Conservation (phyloP, 179 eudicot genomes). For the Gypsophila paniculata region DNA sequence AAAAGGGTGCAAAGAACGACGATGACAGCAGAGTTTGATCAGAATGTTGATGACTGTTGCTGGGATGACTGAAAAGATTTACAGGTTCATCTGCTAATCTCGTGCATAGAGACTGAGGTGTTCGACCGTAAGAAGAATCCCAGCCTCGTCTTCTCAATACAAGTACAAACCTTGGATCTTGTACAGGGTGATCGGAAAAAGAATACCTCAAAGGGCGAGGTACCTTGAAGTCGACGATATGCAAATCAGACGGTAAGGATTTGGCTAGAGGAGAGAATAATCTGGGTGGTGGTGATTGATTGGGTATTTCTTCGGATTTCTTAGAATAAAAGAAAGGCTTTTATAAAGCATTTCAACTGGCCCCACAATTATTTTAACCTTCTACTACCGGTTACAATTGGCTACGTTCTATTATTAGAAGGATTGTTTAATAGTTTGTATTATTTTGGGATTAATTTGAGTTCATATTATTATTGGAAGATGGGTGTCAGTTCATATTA, state of each 20-base stretch:
- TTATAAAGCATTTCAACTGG: no score
- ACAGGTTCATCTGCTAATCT: constrained; percentile 62
- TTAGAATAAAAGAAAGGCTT: no score
- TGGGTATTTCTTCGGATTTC: constrained; percentile 53
- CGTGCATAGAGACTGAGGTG: constrained; percentile 60
- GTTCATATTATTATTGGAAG: no score
- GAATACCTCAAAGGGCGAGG: constrained; percentile 63
- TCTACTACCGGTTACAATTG: no score
- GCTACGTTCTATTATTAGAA: no score
- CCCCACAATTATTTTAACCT: no score
- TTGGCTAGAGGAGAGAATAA: constrained; percentile 68
- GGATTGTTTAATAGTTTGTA: no score
- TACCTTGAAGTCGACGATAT: constrained; percentile 80
- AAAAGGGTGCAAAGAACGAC: no score
- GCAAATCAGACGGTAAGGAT: constrained; percentile 86
- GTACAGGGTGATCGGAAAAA: constrained; percentile 48
- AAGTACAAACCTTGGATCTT: constrained; percentile 52
- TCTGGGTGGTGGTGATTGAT: constrained; percentile 63
- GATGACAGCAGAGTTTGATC: no score
- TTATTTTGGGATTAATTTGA: no score
- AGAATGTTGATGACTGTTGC: no score
- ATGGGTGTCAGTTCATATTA: no score
- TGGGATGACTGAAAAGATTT: constrained; percentile 53
- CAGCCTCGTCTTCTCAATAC: constrained; percentile 67
- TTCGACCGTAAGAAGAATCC: constrained; percentile 77